phyloP scores from a whole-genome alignment of 176 grass and related monocot species.

The Puccinellia tenuiflora region DNA sequence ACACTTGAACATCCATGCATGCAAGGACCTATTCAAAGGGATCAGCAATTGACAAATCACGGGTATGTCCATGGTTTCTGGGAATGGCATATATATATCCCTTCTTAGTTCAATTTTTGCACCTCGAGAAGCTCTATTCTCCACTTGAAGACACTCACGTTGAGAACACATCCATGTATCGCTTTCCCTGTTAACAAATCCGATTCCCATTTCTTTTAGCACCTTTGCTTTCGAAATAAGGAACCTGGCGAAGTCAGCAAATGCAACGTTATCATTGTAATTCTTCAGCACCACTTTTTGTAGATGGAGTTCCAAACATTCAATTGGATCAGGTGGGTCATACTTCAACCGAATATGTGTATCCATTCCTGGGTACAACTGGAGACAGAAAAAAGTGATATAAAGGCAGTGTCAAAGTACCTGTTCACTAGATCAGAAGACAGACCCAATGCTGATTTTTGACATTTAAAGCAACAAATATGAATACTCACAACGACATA shows the following conservation, averaged over 20 bases:
- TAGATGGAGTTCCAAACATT: neutral
- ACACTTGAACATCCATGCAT: neutral
- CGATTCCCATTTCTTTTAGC: neutral
- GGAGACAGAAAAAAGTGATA: neutral
- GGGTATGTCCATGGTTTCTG: neutral
- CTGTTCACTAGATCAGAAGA: neutral
- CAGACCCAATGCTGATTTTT: neutral
- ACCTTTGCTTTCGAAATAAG: neutral
- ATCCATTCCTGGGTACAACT: neutral
- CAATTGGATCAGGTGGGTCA: neutral
- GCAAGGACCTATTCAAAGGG: neutral
- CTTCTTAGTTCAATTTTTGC: neutral
- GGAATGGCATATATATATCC: neutral
- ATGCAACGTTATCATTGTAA: neutral
- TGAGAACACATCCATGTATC: neutral
- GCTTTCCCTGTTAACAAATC: neutral
- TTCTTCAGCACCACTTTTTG: neutral
- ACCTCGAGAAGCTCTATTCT: neutral
- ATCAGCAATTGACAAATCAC: neutral
- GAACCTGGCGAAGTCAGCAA: neutral
- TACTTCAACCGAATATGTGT: neutral
- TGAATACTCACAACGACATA: neutral
- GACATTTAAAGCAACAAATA: neutral
- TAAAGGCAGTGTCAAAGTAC: neutral
- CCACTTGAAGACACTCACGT: neutral